Conservation (phyloP, 1,284 basidiomycete genomes). For the Tilletia walkeri region DNA sequence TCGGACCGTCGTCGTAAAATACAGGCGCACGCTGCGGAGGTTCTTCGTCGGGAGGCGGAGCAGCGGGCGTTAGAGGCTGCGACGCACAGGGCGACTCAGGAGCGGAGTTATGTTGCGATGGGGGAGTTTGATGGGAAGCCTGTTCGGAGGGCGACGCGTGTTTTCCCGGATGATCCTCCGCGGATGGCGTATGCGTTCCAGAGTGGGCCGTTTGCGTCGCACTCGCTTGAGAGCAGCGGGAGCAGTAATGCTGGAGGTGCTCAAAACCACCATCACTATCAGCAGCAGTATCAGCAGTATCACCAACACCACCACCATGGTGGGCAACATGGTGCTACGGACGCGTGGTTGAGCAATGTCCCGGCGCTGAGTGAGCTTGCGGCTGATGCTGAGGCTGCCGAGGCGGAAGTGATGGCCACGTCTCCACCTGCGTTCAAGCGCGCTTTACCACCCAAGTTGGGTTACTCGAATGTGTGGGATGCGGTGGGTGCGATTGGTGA, state of each 20-base stretch:
- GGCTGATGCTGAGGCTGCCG: neutral
- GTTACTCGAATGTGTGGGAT: constrained; percentile 46
- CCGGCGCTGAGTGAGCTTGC: neutral
- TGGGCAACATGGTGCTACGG: neutral
- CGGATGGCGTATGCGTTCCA: constrained; percentile 12
- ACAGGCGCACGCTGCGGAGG: constrained; percentile 12
- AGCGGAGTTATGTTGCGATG: neutral
- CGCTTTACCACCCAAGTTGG: constrained; percentile 32
- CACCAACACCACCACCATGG: neutral
- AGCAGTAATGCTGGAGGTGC: neutral
- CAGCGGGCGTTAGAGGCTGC: neutral
- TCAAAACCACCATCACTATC: neutral
- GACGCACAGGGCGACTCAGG: neutral
- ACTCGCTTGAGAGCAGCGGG: neutral
- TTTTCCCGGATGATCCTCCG: constrained; percentile 44
- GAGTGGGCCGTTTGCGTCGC: neutral
- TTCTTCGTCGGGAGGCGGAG: neutral
- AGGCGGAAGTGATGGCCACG: neutral
- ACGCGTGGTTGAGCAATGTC: neutral
- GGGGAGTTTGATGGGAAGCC: constrained; percentile 8
- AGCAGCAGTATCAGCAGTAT: neutral
- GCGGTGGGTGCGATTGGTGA: constrained; percentile 34
- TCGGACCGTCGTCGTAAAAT: constrained; percentile 15
- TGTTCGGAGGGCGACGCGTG: constrained; percentile 23
- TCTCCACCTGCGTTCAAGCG: constrained; percentile 13